A percentile compares a stretch with the other conserved stretches of the same genome.
These are phyloP conservation scores for Sphaceloma murrayae DNA, from an alignment of 2,329 filamentous ascomycete genomes.

Conservation along the genomic window DNA sequence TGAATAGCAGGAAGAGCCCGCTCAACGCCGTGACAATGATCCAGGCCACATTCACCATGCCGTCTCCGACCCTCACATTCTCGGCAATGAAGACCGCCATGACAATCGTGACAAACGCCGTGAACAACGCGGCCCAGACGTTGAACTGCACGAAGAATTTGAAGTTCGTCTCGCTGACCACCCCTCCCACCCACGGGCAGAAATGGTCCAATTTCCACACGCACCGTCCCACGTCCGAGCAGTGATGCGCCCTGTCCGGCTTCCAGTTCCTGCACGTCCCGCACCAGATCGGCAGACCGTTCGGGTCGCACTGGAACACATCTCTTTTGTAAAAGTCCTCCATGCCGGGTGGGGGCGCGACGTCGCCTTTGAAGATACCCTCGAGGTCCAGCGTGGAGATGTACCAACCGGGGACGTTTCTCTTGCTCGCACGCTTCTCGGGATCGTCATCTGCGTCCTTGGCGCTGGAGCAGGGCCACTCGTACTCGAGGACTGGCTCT, in stretches of 20 bases:
- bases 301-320: constrained; percentile 70
- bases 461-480: constrained; percentile 21
- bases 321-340: constrained; percentile 74
- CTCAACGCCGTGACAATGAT: constrained; percentile 57
- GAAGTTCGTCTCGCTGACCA: constrained; percentile 75
- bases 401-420: constrained; percentile 23
- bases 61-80: constrained; percentile 19
- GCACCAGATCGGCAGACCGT: constrained; percentile 83
- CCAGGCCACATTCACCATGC: constrained; percentile 48
- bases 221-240: constrained; percentile 69
- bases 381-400: constrained; percentile 23
- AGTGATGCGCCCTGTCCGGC: constrained; percentile 79
- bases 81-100: constrained; percentile 55
- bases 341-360: constrained; percentile 56
- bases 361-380: constrained; percentile 22
- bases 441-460: constrained; percentile 18
- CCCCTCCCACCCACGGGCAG: constrained; percentile 86
- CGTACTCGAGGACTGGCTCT: constrained; percentile 6
- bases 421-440: constrained; percentile 15
- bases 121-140: constrained; percentile 61
- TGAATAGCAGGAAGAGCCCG: constrained; percentile 71
- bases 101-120: constrained; percentile 53
- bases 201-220: constrained; percentile 90
- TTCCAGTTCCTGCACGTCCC: constrained; percentile 78
- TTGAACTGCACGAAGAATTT: constrained; percentile 91